Conservation (phyloP, 176 grass and related monocot species). For the Eragrostis nindensis region DNA sequence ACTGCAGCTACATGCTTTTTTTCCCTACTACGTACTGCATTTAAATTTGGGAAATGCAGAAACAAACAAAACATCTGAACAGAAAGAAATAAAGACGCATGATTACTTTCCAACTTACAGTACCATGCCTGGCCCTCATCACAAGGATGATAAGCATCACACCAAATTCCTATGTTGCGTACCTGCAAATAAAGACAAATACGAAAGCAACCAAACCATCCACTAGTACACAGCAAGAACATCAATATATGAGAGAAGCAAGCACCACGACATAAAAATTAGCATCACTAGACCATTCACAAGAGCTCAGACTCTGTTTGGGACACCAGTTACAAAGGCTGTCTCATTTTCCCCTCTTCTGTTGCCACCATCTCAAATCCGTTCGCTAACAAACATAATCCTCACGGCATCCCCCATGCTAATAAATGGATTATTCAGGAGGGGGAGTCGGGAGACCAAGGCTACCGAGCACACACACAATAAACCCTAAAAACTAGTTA, state of each 20-base stretch:
- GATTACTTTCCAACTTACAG: neutral
- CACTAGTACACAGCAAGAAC: neutral
- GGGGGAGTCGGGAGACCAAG: neutral
- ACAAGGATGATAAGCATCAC: neutral
- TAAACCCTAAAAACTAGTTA: constrained; percentile 12
- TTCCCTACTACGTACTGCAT: neutral
- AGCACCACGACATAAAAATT: constrained; percentile 15
- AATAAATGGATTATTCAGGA: constrained; percentile 17
- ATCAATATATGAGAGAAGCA: neutral
- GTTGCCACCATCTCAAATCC: neutral
- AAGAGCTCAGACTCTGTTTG: constrained; percentile 20
- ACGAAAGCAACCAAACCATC: neutral
- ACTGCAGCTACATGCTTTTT: neutral
- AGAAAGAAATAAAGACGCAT: neutral
- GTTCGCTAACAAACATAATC: constrained; percentile 3
- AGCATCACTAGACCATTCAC: constrained; percentile 35
- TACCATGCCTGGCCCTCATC: neutral
- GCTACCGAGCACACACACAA: constrained; percentile 14
- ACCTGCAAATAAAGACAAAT: neutral
- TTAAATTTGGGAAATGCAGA: neutral
- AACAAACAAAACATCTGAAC: neutral
- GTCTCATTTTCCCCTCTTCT: neutral
- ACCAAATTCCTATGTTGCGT: neutral
- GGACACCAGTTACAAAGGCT: constrained; percentile 16
- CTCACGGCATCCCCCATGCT: neutral